Base-by-base conservation (phyloP, 2,329 filamentous ascomycete species). In the Curvularia verruculosa region DNA sequence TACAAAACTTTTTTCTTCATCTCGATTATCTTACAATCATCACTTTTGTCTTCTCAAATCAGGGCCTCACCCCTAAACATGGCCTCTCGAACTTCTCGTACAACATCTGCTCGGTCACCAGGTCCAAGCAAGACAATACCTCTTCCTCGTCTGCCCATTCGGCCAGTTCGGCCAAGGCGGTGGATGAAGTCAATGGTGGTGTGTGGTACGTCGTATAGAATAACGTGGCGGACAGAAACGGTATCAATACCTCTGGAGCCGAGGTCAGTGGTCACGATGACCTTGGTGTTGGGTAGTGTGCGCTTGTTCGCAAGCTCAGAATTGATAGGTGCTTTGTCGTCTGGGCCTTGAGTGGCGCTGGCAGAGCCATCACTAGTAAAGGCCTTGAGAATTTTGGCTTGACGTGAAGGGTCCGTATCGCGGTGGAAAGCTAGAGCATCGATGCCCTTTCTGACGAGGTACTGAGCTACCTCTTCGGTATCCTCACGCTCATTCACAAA, bases 161-260 rank as follows among this genome's bases (percentile, higher is more conserved):
- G 86, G 0, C 95, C 95, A 1, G 95, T 92, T 55, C 95, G 85
- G 15, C 95, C 95, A 4, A 98, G 85, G 15, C 96, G 89, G 77
- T 99, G 96, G 70, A 99, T 97, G 70, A 99, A 99, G 77, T 99
- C 96, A 58, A 99, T 96, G 0, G 92, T 96, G 0, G 91, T 96
- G 73, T 98, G 94, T 4, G 95, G 95, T n/a, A 99, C 94, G 74
- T 99, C 92, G 76, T 96, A 98, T 24, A 99, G 80, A 52, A 99
- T 89, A 50, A 99, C 95, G 65, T 96, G 91, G 55, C 91, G 85
- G 18, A 98, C 94, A 18, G 91, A 89, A 28, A 97, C 79, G 0
- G 95, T 99, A 76, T 99, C 95, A 68, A 99, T 96, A 61, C 95
- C 95, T 65, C 95, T 82, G 5, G 92, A 96, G 4, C 91, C 92